Percentiles rank a stretch among this genome's conserved stretches.
Evolutionary conservation across 768 basidiomycete species (phyloP).

Genomic region (Trametes maxima): DNA sequence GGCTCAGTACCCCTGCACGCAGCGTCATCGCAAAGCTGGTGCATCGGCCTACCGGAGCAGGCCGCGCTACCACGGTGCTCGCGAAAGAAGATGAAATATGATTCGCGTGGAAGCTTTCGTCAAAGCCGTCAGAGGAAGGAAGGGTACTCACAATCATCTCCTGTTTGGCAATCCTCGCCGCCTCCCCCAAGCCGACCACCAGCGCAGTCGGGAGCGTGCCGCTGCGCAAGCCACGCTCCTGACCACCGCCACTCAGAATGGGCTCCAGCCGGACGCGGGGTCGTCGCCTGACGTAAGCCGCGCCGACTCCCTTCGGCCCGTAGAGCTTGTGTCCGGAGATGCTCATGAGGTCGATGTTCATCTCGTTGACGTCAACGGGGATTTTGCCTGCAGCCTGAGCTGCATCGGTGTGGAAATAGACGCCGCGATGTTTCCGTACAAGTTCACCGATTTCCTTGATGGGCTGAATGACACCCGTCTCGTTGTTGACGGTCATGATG

Average conservation of each 20-base stretch:
- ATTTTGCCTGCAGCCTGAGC: conserved; percentile 96
- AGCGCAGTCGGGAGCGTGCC: conserved; percentile 92
- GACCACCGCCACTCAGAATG: conserved; percentile 93
- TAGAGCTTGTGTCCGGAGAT: conserved; percentile 98
- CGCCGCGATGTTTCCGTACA: conserved; percentile 81
- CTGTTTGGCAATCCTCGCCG: conserved; percentile 84
- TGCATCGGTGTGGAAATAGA: conserved; percentile 96
- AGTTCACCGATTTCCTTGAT: conserved; percentile 92
- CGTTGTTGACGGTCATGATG: conserved; percentile 99
- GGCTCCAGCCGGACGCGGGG: conserved; percentile 95
- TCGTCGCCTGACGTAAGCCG: conserved; percentile 88
- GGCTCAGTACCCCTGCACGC: conserved; percentile 95
- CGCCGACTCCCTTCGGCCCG: conserved; percentile 96
- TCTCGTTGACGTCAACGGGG: conserved; percentile 88
- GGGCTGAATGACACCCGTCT: conserved; percentile 98
- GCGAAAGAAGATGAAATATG: conserved; percentile 15
- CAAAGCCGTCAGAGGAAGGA: conserved; percentile 29
- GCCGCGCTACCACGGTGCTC: conserved; percentile 31
- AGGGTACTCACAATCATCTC: conserved; percentile 86
- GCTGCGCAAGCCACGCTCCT: conserved; percentile 92
- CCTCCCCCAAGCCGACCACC: conserved; percentile 92
- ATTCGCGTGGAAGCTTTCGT: conserved; percentile 36
- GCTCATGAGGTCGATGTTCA: conserved; percentile 94
- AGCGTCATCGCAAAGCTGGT: conserved; percentile 62
- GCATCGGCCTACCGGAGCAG: conserved; percentile 43